Evolutionary conservation across 305 asterid species (phyloP).

Genomic region (Fraxinus floribunda): DNA sequence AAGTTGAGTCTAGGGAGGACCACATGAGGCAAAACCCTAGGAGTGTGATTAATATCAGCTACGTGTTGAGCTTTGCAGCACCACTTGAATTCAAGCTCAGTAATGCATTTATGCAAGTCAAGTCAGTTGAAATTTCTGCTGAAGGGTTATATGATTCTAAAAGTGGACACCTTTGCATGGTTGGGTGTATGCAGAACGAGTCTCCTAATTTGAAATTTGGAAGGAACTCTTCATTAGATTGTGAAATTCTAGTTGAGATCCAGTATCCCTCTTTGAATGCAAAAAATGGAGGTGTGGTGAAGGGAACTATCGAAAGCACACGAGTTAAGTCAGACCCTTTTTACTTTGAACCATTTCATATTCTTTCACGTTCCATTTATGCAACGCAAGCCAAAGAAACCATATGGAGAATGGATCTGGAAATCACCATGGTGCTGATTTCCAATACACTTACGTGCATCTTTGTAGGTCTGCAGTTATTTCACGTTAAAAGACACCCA

Average conservation of each 20-base stretch:
- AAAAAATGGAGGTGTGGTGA: constrained; percentile 38
- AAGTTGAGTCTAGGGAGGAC: constrained; percentile 25
- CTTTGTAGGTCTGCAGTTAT: constrained; percentile 68
- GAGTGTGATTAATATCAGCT: constrained; percentile 54
- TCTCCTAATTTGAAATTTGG: constrained; percentile 31
- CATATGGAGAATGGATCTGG: constrained; percentile 88
- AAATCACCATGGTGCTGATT: constrained; percentile 76
- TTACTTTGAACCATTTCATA: constrained; percentile 65
- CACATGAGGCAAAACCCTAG: constrained; percentile 39
- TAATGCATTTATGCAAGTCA: constrained; percentile 35
- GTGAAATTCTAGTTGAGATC: constrained; percentile 65
- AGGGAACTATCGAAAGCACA: constrained; percentile 75
- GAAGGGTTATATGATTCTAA: constrained; percentile 69
- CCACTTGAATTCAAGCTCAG: constrained; percentile 50
- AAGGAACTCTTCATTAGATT: constrained; percentile 50
- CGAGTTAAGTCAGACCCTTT: constrained; percentile 57
- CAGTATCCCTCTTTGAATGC: constrained; percentile 55
- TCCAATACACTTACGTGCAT: constrained; percentile 76
- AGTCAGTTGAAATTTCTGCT: constrained; percentile 56
- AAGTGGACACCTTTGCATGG: constrained; percentile 80
- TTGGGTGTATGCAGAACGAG: constrained; percentile 65
- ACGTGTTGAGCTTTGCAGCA: constrained; percentile 45
- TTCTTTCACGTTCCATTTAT: constrained; percentile 57
- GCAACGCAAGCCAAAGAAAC: constrained; percentile 67
- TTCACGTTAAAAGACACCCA: constrained; percentile 59